Conservation (phyloP, 2,329 filamentous ascomycete species). For the Onygena corvina region DNA sequence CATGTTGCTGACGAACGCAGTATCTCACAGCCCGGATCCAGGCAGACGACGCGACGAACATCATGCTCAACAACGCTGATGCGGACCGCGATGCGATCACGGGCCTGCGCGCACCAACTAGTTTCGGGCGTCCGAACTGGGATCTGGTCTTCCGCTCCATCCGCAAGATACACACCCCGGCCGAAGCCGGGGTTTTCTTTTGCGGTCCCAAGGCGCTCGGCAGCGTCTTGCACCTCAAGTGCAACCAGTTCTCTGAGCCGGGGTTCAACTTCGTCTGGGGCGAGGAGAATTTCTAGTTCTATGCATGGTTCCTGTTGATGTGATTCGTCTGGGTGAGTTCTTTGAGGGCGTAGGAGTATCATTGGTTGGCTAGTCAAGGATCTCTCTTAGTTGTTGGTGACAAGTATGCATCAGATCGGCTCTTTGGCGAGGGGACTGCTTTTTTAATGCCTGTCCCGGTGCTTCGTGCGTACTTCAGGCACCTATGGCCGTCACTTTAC, state of each 20-base stretch:
- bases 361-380: too few relatives aligned
- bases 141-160: conserved; percentile 80
- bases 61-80: conserved; percentile 84
- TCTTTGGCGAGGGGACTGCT: too few relatives aligned
- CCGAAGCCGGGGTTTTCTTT: conserved; percentile 70
- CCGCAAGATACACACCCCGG: conserved; percentile 61
- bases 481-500: too few relatives aligned
- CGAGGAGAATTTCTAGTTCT: conserved; percentile 42
- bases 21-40: conserved; percentile 83
- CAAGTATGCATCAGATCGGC: too few relatives aligned
- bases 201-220: conserved; percentile 72
- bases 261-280: conserved; percentile 49
- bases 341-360: too few relatives aligned
- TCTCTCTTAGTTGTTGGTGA: too few relatives aligned
- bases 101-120: conserved; percentile 67
- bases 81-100: conserved; percentile 76
- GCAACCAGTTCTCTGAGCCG: conserved; percentile 77
- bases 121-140: conserved; percentile 76
- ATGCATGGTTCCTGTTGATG: too few relatives aligned
- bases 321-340: too few relatives aligned
- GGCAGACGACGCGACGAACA: conserved; percentile 73
- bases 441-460: too few relatives aligned
- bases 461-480: too few relatives aligned
- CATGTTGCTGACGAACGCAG: conserved; percentile 20
- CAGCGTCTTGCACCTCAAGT: conserved; percentile 65